Conservation (phyloP, 805 yeast genomes). For the Myxozyma sirexii region DNA sequence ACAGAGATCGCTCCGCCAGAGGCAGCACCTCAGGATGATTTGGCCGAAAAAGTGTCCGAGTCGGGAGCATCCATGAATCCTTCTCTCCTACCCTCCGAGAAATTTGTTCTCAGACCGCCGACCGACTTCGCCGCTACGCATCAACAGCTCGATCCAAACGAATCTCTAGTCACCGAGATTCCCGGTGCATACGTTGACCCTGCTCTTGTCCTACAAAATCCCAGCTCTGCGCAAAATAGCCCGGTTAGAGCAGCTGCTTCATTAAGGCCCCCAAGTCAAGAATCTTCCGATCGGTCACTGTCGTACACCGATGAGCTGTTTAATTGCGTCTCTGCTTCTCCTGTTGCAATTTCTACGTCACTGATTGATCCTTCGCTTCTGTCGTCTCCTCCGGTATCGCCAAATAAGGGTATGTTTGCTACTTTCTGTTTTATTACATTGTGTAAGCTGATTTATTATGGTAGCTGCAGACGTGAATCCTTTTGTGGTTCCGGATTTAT, state of each 20-base stretch:
- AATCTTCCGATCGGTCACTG: neutral
- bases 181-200: conserved; percentile 6
- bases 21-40: too few relatives aligned
- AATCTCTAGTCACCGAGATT: neutral
- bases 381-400: conserved; percentile 21
- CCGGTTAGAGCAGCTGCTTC: neutral
- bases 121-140: neutral
- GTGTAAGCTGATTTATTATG: neutral
- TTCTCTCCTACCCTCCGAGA: too few relatives aligned
- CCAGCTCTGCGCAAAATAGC: neutral
- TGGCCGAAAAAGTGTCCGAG: too few relatives aligned
- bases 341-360: neutral
- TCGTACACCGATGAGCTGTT: conserved; percentile 14
- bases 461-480: too few relatives aligned
- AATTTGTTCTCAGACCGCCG: too few relatives aligned
- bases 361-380: conserved; percentile 23
- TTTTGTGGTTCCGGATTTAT: neutral
- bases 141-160: conserved; percentile 11
- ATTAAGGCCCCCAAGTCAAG: neutral
- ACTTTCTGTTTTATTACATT: too few relatives aligned
- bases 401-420: neutral
- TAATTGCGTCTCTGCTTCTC: conserved; percentile 1
- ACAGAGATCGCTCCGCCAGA: too few relatives aligned
- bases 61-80: too few relatives aligned
- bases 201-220: neutral